Percentiles rank a stretch among this genome's conserved stretches.
Evolutionary conservation across 306 rosid genomes (phyloP).

Genomic region (Betula pendula): DNA sequence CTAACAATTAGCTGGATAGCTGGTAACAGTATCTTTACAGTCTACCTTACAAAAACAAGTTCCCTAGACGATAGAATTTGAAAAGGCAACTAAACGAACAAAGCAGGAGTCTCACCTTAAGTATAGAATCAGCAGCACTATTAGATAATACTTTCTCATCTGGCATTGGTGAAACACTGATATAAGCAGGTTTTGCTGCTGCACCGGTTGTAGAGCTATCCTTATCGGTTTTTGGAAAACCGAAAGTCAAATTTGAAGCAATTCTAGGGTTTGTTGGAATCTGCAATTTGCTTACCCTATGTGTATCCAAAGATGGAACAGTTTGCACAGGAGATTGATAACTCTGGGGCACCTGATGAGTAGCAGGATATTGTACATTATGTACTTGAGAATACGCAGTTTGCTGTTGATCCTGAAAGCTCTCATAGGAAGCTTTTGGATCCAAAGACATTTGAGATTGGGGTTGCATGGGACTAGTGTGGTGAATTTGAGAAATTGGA

Average conservation of each 20-base stretch:
- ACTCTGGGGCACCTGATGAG: conserved; percentile 57
- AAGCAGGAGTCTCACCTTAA: conserved; percentile 58
- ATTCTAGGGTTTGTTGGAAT: conserved; percentile 97
- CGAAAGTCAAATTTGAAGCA: conserved; percentile 67
- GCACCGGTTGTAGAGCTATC: conserved; percentile 52
- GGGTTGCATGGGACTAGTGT: conserved; percentile 65
- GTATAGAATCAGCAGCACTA: conserved; percentile 69
- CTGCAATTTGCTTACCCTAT: conserved; percentile 73
- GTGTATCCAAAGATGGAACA: conserved; percentile 64
- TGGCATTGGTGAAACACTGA: conserved; percentile 77
- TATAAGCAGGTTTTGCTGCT: conserved; percentile 75
- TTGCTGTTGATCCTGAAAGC: conserved; percentile 89
- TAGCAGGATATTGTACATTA: conserved; percentile 57
- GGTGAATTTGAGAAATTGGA: conserved; percentile 72
- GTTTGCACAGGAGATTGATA: conserved; percentile 49
- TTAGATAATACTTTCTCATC: conserved; percentile 56
- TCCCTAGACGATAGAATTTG: not conserved
- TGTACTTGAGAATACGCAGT: conserved; percentile 54
- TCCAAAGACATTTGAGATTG: conserved; percentile 81
- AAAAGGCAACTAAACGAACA: not conserved
- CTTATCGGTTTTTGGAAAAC: conserved; percentile 65
- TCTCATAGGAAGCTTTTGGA: conserved; percentile 80
- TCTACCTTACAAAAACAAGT: not conserved
- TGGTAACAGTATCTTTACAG: not conserved
- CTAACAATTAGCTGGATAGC: not conserved